Conservation (phyloP, 2,329 filamentous ascomycete genomes). For the Tolypocladium nubicola region DNA sequence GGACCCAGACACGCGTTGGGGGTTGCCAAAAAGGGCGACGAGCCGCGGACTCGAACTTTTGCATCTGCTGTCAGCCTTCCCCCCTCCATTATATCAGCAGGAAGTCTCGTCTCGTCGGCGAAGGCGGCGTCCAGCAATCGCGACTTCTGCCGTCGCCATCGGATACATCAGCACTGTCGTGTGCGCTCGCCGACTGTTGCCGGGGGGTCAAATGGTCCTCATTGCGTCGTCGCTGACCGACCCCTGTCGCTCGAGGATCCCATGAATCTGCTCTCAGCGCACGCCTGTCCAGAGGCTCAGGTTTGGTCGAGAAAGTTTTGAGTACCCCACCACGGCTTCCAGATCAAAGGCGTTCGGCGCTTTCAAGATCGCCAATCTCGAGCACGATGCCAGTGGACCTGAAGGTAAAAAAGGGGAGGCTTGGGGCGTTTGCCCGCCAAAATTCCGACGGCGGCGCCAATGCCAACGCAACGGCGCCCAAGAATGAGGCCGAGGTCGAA, state of each 20-base stretch:
- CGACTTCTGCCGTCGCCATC: background rate
- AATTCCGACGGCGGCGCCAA: slow-evolving; percentile 12
- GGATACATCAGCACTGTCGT: background rate
- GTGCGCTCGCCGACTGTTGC: background rate
- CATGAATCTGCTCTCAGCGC: slow-evolving; percentile 2
- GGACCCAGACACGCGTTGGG: background rate
- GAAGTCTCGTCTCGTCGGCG: background rate
- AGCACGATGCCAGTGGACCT: slow-evolving; percentile 16
- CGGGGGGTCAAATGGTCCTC: background rate
- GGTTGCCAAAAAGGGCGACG: background rate
- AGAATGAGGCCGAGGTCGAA: slow-evolving; percentile 6
- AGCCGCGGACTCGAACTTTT: background rate
- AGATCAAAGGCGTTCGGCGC: background rate
- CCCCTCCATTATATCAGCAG: background rate
- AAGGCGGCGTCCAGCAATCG: background rate
- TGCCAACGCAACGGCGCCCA: slow-evolving; percentile 9
- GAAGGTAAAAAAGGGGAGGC: slow-evolving; percentile 19
- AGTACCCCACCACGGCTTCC: background rate
- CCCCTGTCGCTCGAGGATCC: background rate
- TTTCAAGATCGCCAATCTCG: background rate
- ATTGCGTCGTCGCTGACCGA: background rate
- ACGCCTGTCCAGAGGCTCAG: background rate
- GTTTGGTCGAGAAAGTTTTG: background rate
- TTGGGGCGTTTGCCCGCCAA: slow-evolving; percentile 19
- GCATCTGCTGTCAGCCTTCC: background rate